A percentile compares a stretch with the other conserved stretches of the same genome.
Conservation (phyloP, 2,329 filamentous ascomycete genomes). For the Bipolaris zeicola region DNA sequence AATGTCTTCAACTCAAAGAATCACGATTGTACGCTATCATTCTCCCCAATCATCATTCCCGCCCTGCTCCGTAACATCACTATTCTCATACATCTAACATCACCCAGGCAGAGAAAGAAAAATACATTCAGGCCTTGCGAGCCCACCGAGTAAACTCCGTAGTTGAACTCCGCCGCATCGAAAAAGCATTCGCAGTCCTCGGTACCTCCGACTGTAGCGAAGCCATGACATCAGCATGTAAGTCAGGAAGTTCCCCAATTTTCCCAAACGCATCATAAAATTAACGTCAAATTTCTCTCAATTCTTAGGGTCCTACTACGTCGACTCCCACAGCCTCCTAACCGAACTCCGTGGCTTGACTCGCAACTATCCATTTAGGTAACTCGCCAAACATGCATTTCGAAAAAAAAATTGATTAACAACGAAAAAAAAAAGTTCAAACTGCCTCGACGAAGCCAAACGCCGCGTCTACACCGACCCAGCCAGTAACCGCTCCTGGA, state of each 20-base stretch:
- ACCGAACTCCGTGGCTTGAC: slow-evolving; percentile 73
- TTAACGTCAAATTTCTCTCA: too few species aligned
- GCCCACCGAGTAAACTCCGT: slow-evolving; percentile 75
- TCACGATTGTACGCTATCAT: slow-evolving; percentile 30
- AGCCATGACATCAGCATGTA: slow-evolving; percentile 72
- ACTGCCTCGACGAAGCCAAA: slow-evolving; percentile 69
- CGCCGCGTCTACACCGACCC: slow-evolving; percentile 67
- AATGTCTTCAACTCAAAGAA: slow-evolving; percentile 35
- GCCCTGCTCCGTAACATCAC: too few species aligned
- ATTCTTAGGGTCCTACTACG: slow-evolving; percentile 64
- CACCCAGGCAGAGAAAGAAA: slow-evolving; percentile 54
- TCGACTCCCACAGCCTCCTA: slow-evolving; percentile 71
- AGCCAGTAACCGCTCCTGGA: slow-evolving; percentile 73
- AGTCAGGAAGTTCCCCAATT: not conserved
- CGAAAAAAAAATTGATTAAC: not conserved
- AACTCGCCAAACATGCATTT: not conserved
- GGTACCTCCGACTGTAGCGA: slow-evolving; percentile 64
- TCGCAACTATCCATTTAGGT: slow-evolving; percentile 67
- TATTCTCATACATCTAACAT: slow-evolving; percentile 9
- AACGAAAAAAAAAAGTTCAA: slow-evolving; percentile 51
- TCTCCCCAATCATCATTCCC: not conserved
- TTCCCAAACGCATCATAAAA: too few species aligned
- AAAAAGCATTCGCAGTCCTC: slow-evolving; percentile 66
- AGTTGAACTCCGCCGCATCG: slow-evolving; percentile 72
- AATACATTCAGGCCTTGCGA: slow-evolving; percentile 67